Evolutionary conservation across 1,284 basidiomycete genomes (phyloP).

Genomic region (Ceratobasidium sp.): DNA sequence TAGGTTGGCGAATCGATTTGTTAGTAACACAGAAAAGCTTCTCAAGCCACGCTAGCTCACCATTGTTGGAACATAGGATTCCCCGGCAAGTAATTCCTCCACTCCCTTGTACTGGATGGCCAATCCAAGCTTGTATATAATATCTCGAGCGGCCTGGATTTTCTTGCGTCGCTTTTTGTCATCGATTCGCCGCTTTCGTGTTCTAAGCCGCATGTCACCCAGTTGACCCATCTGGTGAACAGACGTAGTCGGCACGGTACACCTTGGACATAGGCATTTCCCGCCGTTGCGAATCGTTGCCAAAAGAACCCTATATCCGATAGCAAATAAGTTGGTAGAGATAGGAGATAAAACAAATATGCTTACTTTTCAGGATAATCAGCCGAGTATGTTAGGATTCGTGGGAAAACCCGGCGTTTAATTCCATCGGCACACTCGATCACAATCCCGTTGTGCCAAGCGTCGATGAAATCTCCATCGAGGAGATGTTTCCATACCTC

Average conservation of each 20-base stretch:
- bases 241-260: slow-evolving; percentile 25
- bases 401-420: slow-evolving; percentile 55
- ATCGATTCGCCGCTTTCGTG: background rate
- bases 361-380: slow-evolving; percentile 61
- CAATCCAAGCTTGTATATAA: slow-evolving; percentile 24
- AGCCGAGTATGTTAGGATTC: slow-evolving; percentile 60
- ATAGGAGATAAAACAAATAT: no score
- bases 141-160: slow-evolving; percentile 6
- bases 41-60: slow-evolving; percentile 24
- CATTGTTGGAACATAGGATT: slow-evolving; percentile 44
- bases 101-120: slow-evolving; percentile 39
- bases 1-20: slow-evolving; percentile 22
- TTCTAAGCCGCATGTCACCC: slow-evolving; percentile 48
- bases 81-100: slow-evolving; percentile 36
- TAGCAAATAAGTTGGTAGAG: no score
- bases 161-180: slow-evolving; percentile 15
- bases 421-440: slow-evolving; percentile 57
- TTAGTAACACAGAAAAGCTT: background rate
- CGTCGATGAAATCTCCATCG: slow-evolving; percentile 54
- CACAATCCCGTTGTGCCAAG: slow-evolving; percentile 56
- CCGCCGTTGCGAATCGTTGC: slow-evolving; percentile 47
- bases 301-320: slow-evolving; percentile 40
- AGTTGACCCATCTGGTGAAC: slow-evolving; percentile 38
- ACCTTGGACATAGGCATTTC: slow-evolving; percentile 33
- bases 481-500: slow-evolving; percentile 56